These are phyloP conservation scores for Suillus luteus DNA, from an alignment of 768 basidiomycete species.

Conservation along the genomic window DNA sequence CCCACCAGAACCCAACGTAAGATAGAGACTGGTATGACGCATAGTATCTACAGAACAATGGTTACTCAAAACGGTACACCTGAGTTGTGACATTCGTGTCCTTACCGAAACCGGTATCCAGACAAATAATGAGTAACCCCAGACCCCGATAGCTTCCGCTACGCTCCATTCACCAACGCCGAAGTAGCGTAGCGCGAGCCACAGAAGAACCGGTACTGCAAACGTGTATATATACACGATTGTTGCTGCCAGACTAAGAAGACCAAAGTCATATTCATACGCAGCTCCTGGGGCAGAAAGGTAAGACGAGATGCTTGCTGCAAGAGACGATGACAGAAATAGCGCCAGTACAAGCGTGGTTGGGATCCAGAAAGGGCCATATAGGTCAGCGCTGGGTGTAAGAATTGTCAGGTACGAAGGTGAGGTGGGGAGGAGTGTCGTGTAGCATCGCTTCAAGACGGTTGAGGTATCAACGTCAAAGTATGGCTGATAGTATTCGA, in stretches of 20 bases:
- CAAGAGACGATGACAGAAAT: constrained; percentile 92
- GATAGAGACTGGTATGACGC: constrained; percentile 81
- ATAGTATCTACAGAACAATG: constrained; percentile 61
- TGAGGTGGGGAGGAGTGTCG: constrained; percentile 74
- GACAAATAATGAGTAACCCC: constrained; percentile 81
- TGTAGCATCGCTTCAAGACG: constrained; percentile 74
- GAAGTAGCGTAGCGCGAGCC: constrained; percentile 82
- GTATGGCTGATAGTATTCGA: constrained; percentile 86
- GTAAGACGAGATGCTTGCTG: constrained; percentile 85
- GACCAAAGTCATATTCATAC: constrained; percentile 83
- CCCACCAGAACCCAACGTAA: constrained; percentile 81
- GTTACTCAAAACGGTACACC: not conserved
- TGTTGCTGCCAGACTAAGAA: constrained; percentile 79
- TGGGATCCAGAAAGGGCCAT: constrained; percentile 97
- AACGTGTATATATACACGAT: constrained; percentile 90
- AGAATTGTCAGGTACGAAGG: constrained; percentile 65
- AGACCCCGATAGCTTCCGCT: constrained; percentile 77
- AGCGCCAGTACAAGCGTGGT: constrained; percentile 93
- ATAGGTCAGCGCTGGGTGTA: constrained; percentile 58
- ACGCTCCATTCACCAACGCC: constrained; percentile 91
- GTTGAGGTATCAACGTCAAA: constrained; percentile 88
- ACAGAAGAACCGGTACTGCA: constrained; percentile 77
- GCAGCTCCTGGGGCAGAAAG: constrained; percentile 59
- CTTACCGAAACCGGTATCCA: constrained; percentile 88
- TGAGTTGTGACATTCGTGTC: constrained; percentile 12